phyloP scores from a whole-genome alignment of 805 yeast genomes.

The Candida silvicultrix region DNA sequence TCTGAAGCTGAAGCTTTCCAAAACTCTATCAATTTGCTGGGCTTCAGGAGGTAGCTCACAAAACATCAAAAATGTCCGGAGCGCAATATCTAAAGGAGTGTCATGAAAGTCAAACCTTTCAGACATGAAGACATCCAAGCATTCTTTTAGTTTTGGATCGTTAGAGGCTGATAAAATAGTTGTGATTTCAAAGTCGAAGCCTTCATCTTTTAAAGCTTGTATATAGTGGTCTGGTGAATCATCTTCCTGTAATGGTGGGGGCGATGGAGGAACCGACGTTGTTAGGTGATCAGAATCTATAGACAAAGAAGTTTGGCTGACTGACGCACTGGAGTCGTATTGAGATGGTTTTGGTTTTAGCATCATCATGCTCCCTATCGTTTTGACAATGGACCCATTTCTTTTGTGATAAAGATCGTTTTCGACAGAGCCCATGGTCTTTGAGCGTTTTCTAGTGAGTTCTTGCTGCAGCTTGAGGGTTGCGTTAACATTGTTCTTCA shows the following conservation, averaged over 20 bases:
- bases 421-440: slow-evolving; percentile 21
- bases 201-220: slow-evolving; percentile 17
- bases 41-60: slow-evolving; percentile 64
- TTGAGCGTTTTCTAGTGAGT: slow-evolving; percentile 16
- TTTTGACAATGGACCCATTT: slow-evolving; percentile 31
- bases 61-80: slow-evolving; percentile 51
- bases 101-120: slow-evolving; percentile 40
- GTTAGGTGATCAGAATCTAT: slow-evolving; percentile 4
- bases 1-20: slow-evolving; percentile 48
- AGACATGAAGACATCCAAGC: slow-evolving; percentile 22
- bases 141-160: slow-evolving; percentile 20
- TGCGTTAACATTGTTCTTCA: background rate
- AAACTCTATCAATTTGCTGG: slow-evolving; percentile 68
- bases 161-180: slow-evolving; percentile 24
- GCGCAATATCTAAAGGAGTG: slow-evolving; percentile 60
- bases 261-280: slow-evolving; percentile 13
- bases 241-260: slow-evolving; percentile 22
- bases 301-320: slow-evolving; percentile 2
- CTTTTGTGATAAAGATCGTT: slow-evolving; percentile 23
- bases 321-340: background rate
- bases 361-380: slow-evolving; percentile 30
- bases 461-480: slow-evolving; percentile 4
- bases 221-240: slow-evolving; percentile 26
- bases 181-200: slow-evolving; percentile 26
- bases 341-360: slow-evolving; percentile 21